Percentiles rank a stretch among this genome's conserved stretches.
Evolutionary conservation across 768 basidiomycete genomes (phyloP).

Genomic region (Auricularia sp.): DNA sequence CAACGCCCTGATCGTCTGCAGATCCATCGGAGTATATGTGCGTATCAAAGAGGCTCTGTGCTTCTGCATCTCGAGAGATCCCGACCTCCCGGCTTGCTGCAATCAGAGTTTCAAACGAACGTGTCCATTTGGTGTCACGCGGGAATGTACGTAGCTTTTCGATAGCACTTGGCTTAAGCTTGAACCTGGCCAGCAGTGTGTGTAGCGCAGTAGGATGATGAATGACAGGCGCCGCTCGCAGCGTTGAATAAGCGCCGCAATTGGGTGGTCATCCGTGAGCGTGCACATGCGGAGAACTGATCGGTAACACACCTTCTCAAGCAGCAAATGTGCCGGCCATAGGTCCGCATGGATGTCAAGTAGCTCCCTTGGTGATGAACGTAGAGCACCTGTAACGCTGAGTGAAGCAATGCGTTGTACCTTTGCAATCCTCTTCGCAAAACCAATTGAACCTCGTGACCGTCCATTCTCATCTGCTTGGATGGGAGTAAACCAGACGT

Average conservation of each 20-base stretch:
- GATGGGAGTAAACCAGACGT: conserved; percentile 18
- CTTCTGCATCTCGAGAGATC: conserved; percentile 4
- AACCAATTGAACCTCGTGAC: not conserved
- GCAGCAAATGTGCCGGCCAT: conserved; percentile 2
- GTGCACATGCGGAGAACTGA: conserved; percentile 5
- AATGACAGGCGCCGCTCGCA: not conserved
- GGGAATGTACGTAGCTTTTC: conserved; percentile 10
- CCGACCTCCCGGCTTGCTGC: not conserved
- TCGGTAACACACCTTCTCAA: conserved; percentile 4
- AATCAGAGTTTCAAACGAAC: not conserved
- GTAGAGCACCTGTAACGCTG: conserved; percentile 16
- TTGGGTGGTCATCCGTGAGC: conserved; percentile 3
- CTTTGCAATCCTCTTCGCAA: conserved; percentile 7
- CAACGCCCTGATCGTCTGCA: conserved; percentile 17
- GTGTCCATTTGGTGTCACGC: conserved; percentile 8
- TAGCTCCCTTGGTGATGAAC: conserved; percentile 10
- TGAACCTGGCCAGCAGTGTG: not conserved
- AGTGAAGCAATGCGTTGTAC: conserved; percentile 17
- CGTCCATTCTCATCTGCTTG: conserved; percentile 10
- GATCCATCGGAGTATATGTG: conserved; percentile 22
- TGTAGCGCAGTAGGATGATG: not conserved
- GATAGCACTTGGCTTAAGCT: not conserved
- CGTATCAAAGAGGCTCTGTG: not conserved
- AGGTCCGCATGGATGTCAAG: conserved; percentile 10
- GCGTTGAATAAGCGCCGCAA: not conserved